Base-by-base conservation (phyloP, 208 protist species). In the Acanthamoeba healyi region DNA sequence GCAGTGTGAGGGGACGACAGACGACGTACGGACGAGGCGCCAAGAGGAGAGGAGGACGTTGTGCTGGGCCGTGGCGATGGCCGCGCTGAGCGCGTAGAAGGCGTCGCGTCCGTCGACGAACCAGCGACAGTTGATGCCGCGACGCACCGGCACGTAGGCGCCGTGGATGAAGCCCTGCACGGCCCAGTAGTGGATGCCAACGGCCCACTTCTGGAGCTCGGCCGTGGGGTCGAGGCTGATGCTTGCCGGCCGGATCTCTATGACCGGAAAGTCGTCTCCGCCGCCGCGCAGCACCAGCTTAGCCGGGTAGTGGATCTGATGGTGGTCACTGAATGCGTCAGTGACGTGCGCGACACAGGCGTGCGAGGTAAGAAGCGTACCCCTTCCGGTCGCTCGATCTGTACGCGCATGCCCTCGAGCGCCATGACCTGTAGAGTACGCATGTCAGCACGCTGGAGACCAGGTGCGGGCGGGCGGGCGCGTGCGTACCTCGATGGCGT, bases 151-250 rank as follows among this genome's bases (percentile, higher is more conserved):
- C 32, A 63, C 29, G 81, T 49, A 93, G n/a, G 87, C 22, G 9
- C 63, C 29, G 87, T 93, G 63, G 19, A 79, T 79, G 22, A 63
- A 15, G 17, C 87, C 87, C 14, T 34, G 58, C 12, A 22, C 26
- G 22, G 87, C 51, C 87, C 87, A 93, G 46, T 93, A 93, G 6
- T 54, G 87, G n/a, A 93, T n/a, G n/a, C 42, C 87, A 7, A 58
- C n/a, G 94, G 87, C 87, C 87, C 87, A 93, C 34, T 93, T 93
- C 51, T 89, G 82, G 19, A 89, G 82, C 29, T 89, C 82, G 56
- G 14, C 82, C 36, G 42, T 46, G 1, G 46, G 82, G 24, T 89
- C 32, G 9, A 89, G 56, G 19, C 24, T 82, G 38, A 54, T 51
- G 4, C 1, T 51, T 7, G 4, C 72, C 34, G 34, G 36, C 2